phyloP scores from a whole-genome alignment of 768 basidiomycete species.

The Boletus rubroflammeus region DNA sequence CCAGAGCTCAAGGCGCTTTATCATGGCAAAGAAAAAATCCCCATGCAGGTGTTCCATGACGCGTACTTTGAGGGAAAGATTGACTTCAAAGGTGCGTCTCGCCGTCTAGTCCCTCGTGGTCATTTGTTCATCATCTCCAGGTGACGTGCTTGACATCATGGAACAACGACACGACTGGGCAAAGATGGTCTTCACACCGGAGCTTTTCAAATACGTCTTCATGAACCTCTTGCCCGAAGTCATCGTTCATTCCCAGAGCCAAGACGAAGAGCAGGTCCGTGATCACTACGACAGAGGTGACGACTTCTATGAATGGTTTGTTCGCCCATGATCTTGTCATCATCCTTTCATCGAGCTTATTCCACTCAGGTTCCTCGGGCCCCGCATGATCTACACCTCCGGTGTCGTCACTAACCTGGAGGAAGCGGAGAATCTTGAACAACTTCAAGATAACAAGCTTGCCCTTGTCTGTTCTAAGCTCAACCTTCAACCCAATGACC shows the following conservation, averaged over 20 bases:
- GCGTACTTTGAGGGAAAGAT: conserved; percentile 95
- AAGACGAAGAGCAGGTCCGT: conserved; percentile 94
- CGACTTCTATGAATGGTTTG: conserved; percentile 86
- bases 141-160: conserved; percentile 89
- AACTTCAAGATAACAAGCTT: conserved; percentile 98
- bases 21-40: conserved; percentile 85
- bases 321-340: not conserved
- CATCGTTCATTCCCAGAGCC: conserved; percentile 81
- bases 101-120: not conserved
- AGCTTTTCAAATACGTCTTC: conserved; percentile 93
- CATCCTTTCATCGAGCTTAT: not conserved
- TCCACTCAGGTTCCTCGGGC: conserved; percentile 75
- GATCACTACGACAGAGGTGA: conserved; percentile 97
- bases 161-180: conserved; percentile 97
- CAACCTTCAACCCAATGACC: conserved; percentile 81
- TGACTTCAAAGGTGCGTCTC: conserved; percentile 81
- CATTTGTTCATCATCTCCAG: conserved; percentile 36
- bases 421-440: conserved; percentile 78
- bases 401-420: conserved; percentile 76
- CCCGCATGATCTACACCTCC: conserved; percentile 97
- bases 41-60: conserved; percentile 97
- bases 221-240: conserved; percentile 89
- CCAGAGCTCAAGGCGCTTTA: conserved; percentile 75
- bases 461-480: conserved; percentile 94
- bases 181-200: conserved; percentile 83